Conservation (phyloP, 352 stramenopile genomes). For the Pythium utonaiense region DNA sequence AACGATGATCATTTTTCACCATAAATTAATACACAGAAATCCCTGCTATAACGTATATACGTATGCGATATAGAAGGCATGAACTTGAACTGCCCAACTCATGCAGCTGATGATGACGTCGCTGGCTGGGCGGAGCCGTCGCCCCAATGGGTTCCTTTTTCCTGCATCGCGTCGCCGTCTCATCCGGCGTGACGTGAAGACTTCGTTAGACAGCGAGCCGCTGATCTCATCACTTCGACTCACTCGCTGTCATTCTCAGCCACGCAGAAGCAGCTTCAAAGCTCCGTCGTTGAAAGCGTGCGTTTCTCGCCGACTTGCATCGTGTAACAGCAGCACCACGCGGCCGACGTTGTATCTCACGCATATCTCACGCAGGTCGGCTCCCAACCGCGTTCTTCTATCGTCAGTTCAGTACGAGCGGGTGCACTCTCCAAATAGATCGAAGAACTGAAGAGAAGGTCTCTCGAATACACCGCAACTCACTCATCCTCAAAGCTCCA, state of each 20-base stretch:
- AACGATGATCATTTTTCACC: not conserved
- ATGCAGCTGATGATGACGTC: constrained; percentile 6
- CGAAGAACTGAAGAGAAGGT: constrained; percentile 1
- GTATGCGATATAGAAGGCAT: not conserved
- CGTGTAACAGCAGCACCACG: not conserved
- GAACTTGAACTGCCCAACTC: not conserved
- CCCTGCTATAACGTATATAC: not conserved
- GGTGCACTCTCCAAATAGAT: not conserved
- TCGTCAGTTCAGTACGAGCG: not conserved
- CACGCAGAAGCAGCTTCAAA: too few relatives aligned
- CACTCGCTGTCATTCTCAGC: too few relatives aligned
- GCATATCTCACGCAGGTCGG: too few relatives aligned
- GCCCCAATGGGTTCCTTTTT: constrained; percentile 3
- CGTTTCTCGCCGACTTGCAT: constrained; percentile 2
- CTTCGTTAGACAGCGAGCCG: not conserved
- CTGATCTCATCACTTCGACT: not conserved
- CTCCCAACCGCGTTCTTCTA: too few relatives aligned
- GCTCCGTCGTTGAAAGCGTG: not conserved
- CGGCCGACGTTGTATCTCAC: not conserved
- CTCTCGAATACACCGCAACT: not conserved
- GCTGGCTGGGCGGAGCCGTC: constrained; percentile 1
- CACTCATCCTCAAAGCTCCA: not conserved
- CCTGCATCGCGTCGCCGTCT: not conserved
- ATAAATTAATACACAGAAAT: not conserved
- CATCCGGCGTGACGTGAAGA: not conserved